phyloP scores from a whole-genome alignment of 2,329 filamentous ascomycete species.

The Cladophialophora exuberans region DNA sequence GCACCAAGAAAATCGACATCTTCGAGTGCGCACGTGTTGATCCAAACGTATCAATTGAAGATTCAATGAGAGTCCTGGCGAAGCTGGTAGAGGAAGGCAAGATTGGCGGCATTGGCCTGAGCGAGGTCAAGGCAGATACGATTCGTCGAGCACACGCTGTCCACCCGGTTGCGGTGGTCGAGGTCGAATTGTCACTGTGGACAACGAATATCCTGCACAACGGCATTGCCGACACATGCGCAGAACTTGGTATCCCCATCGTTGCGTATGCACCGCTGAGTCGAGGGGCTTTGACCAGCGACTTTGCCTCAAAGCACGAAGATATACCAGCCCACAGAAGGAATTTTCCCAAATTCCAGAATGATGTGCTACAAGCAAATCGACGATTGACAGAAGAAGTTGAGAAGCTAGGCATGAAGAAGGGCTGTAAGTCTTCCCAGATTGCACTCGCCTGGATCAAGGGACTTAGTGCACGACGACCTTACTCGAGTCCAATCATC shows the following conservation, averaged over 20 bases:
- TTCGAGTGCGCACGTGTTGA: slow-evolving; percentile 64
- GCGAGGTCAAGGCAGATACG: slow-evolving; percentile 47
- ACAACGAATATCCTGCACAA: slow-evolving; percentile 60
- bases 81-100: slow-evolving; percentile 44
- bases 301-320: slow-evolving; percentile 45
- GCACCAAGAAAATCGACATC: slow-evolving; percentile 57
- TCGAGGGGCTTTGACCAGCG: slow-evolving; percentile 57
- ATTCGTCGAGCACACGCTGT: slow-evolving; percentile 42
- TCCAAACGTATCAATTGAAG: slow-evolving; percentile 52
- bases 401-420: slow-evolving; percentile 47
- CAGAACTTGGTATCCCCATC: slow-evolving; percentile 60
- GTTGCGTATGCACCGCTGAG: slow-evolving; percentile 64
- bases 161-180: slow-evolving; percentile 55
- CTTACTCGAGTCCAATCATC: not conserved
- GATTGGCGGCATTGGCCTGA: slow-evolving; percentile 47
- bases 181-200: slow-evolving; percentile 64
- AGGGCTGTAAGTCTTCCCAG: slow-evolving; percentile 48
- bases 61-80: slow-evolving; percentile 44
- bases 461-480: slow-evolving; percentile 38
- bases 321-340: slow-evolving; percentile 52
- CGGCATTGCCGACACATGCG: slow-evolving; percentile 59
- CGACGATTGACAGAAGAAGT: slow-evolving; percentile 51
- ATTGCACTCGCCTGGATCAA: slow-evolving; percentile 55
- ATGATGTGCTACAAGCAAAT: slow-evolving; percentile 54
- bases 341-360: slow-evolving; percentile 52